Base-by-base conservation (phyloP, 106 monocot genomes). In the Platanthera guangdongensis region DNA sequence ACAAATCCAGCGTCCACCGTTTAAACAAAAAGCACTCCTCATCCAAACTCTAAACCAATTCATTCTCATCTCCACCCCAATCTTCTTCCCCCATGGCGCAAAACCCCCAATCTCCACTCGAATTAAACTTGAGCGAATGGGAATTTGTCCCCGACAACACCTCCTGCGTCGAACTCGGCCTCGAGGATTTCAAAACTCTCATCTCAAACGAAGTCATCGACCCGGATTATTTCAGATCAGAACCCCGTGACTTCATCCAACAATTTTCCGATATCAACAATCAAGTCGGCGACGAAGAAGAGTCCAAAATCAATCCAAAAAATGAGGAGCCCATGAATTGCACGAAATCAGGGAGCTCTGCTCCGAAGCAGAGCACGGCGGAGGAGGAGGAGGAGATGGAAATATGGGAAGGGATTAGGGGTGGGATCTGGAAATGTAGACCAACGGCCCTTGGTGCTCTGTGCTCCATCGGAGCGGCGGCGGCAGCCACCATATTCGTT, bases 101-200 rank as follows among this genome's bases (percentile, higher is more conserved):
- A 50, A 30, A 51, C 57, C 19, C 32, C 32, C 67, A 67, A 30
- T 22, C 9, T 78, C 52, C 49, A 78, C 50, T 83, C 46, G 81
- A 84, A 60, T 63, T 82, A 74, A 82, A 85, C 69, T 22, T 87
- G 28, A 87, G 84, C 0, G 90, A 87, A 62, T 90, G 90, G 90
- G 90, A 87, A 74, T 72, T 87, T 60, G 81, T 90, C 30, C 76
- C 80, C 62, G 87, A 85, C 62, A 78, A 74, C 11, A 74, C 82
- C 51, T 82, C 82, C 51, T 82, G 80, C 65, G n/a, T 82, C 39
- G 76, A 46, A 22, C n/a, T 77, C 11, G 68, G 69, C 5, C 75
- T 74, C 53, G 54, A 65, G 19, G 79, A 47, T 28, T 77, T 82
- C 11, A 82, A 86, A 78, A 71, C 68, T 64, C 46, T 76, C 9